Conservation (phyloP, 176 grass and related monocot species). For the Dendrocalamus sinicus region DNA sequence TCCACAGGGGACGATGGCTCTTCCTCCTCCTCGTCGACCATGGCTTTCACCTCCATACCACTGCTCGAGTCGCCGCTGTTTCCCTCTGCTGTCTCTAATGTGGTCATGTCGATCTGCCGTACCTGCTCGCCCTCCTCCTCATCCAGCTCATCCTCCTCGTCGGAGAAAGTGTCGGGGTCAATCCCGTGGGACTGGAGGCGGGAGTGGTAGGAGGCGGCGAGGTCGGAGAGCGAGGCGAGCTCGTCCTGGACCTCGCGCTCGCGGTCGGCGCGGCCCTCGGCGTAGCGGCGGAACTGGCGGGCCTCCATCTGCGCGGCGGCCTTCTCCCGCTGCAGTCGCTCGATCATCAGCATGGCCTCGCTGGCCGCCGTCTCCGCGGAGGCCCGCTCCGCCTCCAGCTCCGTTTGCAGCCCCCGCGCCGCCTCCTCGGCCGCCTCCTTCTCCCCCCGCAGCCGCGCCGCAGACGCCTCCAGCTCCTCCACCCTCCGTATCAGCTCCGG, state of each 20-base stretch:
- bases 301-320: conserved; percentile 85
- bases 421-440: conserved; percentile 59
- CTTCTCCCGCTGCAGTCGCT: conserved; percentile 85
- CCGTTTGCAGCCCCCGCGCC: conserved; percentile 46
- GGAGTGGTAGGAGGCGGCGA: conserved; percentile 58
- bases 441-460: conserved; percentile 44
- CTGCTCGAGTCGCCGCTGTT: neutral
- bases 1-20: conserved; percentile 28
- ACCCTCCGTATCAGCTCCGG: conserved; percentile 49
- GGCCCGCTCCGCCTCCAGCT: conserved; percentile 77
- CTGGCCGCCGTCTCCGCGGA: conserved; percentile 69
- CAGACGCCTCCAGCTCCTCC: conserved; percentile 47
- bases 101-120: conserved; percentile 33
- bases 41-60: conserved; percentile 42
- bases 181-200: conserved; percentile 73
- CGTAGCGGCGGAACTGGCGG: conserved; percentile 70
- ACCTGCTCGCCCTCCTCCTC: conserved; percentile 27
- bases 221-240: conserved; percentile 63
- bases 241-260: conserved; percentile 78
- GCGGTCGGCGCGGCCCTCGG: conserved; percentile 62
- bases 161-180: conserved; percentile 58
- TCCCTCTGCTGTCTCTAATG: neutral
- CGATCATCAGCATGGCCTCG: conserved; percentile 93
- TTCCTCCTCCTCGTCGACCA: neutral
- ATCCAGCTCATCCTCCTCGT: conserved; percentile 48